Base-by-base conservation (phyloP, 2,329 filamentous ascomycete species). In the Beauveria sp. region DNA sequence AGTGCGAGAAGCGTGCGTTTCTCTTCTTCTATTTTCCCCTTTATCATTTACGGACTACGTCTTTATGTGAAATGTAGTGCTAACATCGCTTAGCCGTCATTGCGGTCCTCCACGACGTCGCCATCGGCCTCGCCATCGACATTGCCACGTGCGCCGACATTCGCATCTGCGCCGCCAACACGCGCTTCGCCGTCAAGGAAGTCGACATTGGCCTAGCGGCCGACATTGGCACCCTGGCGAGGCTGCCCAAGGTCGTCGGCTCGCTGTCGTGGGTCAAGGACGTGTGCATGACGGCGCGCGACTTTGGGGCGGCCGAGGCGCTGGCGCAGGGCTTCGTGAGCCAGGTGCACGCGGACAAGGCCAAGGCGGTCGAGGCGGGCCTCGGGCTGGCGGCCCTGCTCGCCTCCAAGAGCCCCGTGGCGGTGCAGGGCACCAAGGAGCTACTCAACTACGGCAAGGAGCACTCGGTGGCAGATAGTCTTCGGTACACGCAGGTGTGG, bases 401-500 rank as follows among this genome's bases (percentile, higher is more conserved):
- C 63, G 89, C 90, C 31, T 78, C 73, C 20, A 97, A 97, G 82
- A 95, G 90, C 70, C 93, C 93, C 0, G 87, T 98, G 24, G 92
- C 91, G 1, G 89, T 93, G 65, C 85, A 91, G 77, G 88, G 90
- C 6, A 96, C 92, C 9, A 96, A 96, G 79, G 89, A 95, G 76
- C 75, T 96, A 65, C 72, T 96, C 70, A 92, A 95, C 74, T 91
- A 88, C 70, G 89, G 88, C 40, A 82, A 90, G 68, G 93, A 96
- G 73, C 85, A 92, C 72, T 80, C 82, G 2, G 85, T 96, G 31
- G 84, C 83, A 51, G 91, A 96, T 67, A 91, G 88, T 52, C 76
- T 98, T 72, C 84, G 85, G 62, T 97, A 96, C 74, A 96, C 93
- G 4, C 82, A 85, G 12, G 82, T 95, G 1, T 97, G 93, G 93